Percentiles rank a stretch among this genome's conserved stretches.
phyloP scores from a whole-genome alignment of 495 filamentous ascomycete species.

The Penicillium simplicissimum region DNA sequence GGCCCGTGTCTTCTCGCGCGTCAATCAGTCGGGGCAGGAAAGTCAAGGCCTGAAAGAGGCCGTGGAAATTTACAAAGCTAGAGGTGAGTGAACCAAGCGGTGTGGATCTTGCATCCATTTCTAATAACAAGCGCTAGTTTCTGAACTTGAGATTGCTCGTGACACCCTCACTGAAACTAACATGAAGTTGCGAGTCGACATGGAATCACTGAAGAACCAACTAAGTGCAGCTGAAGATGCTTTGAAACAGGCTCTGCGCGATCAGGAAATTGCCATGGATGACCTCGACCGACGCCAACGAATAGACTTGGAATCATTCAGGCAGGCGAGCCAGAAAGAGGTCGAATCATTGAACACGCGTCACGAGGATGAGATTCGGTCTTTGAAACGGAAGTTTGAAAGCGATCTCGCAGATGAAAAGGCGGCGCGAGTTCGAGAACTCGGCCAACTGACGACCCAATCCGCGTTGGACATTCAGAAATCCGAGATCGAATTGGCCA shows the following conservation, averaged over 20 bases:
- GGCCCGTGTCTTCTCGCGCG: conserved; percentile 57
- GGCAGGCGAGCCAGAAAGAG: conserved; percentile 44
- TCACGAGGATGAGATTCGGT: conserved; percentile 52
- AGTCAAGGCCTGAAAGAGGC: conserved; percentile 66
- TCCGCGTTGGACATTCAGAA: conserved; percentile 64
- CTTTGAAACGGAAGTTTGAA: conserved; percentile 49
- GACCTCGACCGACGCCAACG: conserved; percentile 53
- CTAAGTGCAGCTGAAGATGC: conserved; percentile 42
- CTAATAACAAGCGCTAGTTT: conserved; percentile 49
- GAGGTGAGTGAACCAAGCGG: conserved; percentile 55
- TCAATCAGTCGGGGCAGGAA: conserved; percentile 61
- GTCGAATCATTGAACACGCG: conserved; percentile 38
- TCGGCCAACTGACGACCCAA: conserved; percentile 62
- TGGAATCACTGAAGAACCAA: conserved; percentile 56
- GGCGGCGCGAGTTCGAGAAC: conserved; percentile 57
- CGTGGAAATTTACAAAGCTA: conserved; percentile 66
- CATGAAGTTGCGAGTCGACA: conserved; percentile 54
- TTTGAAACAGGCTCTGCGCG: conserved; percentile 52
- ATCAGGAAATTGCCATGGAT: conserved; percentile 59
- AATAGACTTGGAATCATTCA: conserved; percentile 46
- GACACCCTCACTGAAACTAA: conserved; percentile 59
- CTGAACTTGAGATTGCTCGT: conserved; percentile 63
- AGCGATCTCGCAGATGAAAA: conserved; percentile 67
- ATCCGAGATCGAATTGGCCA: conserved; percentile 59
- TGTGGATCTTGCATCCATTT: background rate